phyloP scores from a whole-genome alignment of 2,329 filamentous ascomycete species.

The Alternaria dauci region DNA sequence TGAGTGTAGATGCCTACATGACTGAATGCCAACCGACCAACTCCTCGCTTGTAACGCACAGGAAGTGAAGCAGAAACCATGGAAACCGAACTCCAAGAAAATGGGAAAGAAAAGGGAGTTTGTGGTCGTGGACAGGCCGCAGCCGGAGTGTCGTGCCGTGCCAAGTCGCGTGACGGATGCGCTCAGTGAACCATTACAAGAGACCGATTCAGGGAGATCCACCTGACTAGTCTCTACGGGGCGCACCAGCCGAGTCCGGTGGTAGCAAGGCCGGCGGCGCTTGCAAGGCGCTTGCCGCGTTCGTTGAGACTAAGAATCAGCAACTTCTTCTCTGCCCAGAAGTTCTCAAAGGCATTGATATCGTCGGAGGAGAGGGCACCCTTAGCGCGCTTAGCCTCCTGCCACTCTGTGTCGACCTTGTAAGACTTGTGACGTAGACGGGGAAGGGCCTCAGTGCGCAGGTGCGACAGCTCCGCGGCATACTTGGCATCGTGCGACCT shows the following conservation, averaged over 20 bases:
- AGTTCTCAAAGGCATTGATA: slow-evolving; percentile 49
- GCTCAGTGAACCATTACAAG: slow-evolving; percentile 17
- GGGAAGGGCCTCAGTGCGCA: slow-evolving; percentile 52
- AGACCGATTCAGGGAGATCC: slow-evolving; percentile 17
- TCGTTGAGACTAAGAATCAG: slow-evolving; percentile 45
- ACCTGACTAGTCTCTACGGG: slow-evolving; percentile 45
- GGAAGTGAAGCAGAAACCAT: slow-evolving; percentile 5
- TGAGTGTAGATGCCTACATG: slow-evolving; percentile 25
- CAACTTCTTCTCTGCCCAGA: slow-evolving; percentile 51
- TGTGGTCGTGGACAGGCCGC: background rate
- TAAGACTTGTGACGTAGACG: slow-evolving; percentile 54
- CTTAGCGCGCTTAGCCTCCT: slow-evolving; percentile 42
- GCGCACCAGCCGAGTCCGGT: slow-evolving; percentile 49
- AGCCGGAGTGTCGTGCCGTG: background rate
- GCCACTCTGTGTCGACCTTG: slow-evolving; percentile 48
- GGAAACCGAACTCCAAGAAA: slow-evolving; percentile 12
- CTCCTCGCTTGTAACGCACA: slow-evolving; percentile 34
- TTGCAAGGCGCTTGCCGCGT: slow-evolving; percentile 38
- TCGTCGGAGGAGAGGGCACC: slow-evolving; percentile 31
- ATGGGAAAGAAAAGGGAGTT: slow-evolving; percentile 12
- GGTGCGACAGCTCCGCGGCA: slow-evolving; percentile 48
- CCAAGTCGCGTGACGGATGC: slow-evolving; percentile 5
- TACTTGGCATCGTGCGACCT: slow-evolving; percentile 48
- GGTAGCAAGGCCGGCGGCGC: slow-evolving; percentile 31
- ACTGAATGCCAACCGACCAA: slow-evolving; percentile 29